Percentiles rank a stretch among this genome's conserved stretches.
Conservation (phyloP, 352 stramenopile species). For the Phytophthora lateralis region DNA sequence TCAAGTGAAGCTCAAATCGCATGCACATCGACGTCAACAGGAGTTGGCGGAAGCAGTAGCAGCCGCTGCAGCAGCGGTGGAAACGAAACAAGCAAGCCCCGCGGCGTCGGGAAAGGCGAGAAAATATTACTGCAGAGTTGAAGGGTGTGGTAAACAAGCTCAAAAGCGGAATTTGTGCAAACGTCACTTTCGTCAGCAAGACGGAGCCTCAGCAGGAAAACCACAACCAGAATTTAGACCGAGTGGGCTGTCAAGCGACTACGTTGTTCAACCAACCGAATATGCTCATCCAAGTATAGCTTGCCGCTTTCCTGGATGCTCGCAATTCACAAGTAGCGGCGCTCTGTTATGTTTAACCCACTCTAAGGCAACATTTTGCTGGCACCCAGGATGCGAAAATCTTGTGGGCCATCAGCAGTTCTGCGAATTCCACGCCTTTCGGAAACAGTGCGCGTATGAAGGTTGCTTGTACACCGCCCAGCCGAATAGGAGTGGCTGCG, state of each 20-base stretch:
- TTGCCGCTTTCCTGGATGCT: slow-evolving; percentile 56
- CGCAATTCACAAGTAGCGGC: slow-evolving; percentile 29
- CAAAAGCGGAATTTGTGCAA: slow-evolving; percentile 71
- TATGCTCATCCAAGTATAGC: slow-evolving; percentile 7
- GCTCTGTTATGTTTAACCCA: slow-evolving; percentile 54
- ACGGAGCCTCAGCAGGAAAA: slow-evolving; percentile 15
- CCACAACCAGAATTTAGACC: slow-evolving; percentile 12
- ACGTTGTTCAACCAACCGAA: slow-evolving; percentile 4
- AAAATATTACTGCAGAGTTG: slow-evolving; percentile 73
- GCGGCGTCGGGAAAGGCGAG: slow-evolving; percentile 37
- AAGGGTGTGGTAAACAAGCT: slow-evolving; percentile 66
- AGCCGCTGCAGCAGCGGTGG: slow-evolving; percentile 16
- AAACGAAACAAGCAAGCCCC: slow-evolving; percentile 22
- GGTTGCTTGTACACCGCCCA: slow-evolving; percentile 49
- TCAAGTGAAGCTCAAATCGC: slow-evolving; percentile 57
- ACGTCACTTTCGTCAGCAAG: slow-evolving; percentile 60
- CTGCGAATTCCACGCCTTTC: slow-evolving; percentile 61
- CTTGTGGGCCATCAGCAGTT: slow-evolving; percentile 58
- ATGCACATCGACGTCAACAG: slow-evolving; percentile 29
- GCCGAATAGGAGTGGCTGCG: slow-evolving; percentile 45
- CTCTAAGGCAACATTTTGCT: slow-evolving; percentile 60
- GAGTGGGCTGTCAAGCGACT: slow-evolving; percentile 8
- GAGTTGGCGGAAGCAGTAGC: slow-evolving; percentile 25
- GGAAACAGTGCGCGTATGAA: slow-evolving; percentile 62
- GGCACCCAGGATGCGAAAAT: slow-evolving; percentile 64